A percentile compares a stretch with the other conserved stretches of the same genome.
These are phyloP conservation scores for Limnanthes douglasii DNA, from an alignment of 345 rosid genomes.

Conservation along the genomic window DNA sequence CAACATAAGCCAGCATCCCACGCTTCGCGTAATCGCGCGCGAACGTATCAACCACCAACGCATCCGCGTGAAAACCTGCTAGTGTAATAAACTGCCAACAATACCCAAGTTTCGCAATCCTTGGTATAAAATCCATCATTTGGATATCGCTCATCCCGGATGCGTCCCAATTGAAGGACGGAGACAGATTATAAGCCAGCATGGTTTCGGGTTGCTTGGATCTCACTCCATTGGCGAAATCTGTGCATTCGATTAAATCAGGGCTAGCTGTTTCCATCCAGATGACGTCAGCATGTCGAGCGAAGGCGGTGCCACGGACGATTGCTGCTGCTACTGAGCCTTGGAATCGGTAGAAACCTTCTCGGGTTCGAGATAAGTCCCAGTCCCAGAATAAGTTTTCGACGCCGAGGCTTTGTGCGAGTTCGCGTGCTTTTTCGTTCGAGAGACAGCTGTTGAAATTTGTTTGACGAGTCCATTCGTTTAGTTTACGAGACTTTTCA, in stretches of 20 bases:
- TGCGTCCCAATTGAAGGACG: slow-evolving; percentile 95
- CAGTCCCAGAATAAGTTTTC: slow-evolving; percentile 93
- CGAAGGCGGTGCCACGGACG: slow-evolving; percentile 88
- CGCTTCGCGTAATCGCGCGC: slow-evolving; percentile 66
- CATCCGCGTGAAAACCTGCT: slow-evolving; percentile 91
- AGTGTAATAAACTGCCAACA: slow-evolving; percentile 98
- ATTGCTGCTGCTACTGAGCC: slow-evolving; percentile 79
- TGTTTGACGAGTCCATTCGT: slow-evolving; percentile 56
- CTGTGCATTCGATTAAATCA: slow-evolving; percentile 59
- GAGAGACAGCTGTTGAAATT: slow-evolving; percentile 62
- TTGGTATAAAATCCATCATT: slow-evolving; percentile 79
- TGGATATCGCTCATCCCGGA: slow-evolving; percentile 78
- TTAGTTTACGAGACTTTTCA: slow-evolving; percentile 43
- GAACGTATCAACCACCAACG: slow-evolving; percentile 68
- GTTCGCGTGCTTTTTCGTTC: slow-evolving; percentile 49
- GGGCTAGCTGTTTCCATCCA: slow-evolving; percentile 98
- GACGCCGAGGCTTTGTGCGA: slow-evolving; percentile 57
- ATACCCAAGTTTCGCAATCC: slow-evolving; percentile 64
- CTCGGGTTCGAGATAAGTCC: slow-evolving; percentile 89
- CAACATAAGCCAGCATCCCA: slow-evolving; percentile 95
- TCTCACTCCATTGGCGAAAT: slow-evolving; percentile 65
- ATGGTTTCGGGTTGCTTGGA: slow-evolving; percentile 50
- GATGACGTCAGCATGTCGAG: slow-evolving; percentile 57
- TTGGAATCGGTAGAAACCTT: slow-evolving; percentile 88
- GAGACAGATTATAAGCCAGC: slow-evolving; percentile 92